Base-by-base conservation (phyloP, 768 basidiomycete genomes). In the Kwoniella dendrophila region DNA sequence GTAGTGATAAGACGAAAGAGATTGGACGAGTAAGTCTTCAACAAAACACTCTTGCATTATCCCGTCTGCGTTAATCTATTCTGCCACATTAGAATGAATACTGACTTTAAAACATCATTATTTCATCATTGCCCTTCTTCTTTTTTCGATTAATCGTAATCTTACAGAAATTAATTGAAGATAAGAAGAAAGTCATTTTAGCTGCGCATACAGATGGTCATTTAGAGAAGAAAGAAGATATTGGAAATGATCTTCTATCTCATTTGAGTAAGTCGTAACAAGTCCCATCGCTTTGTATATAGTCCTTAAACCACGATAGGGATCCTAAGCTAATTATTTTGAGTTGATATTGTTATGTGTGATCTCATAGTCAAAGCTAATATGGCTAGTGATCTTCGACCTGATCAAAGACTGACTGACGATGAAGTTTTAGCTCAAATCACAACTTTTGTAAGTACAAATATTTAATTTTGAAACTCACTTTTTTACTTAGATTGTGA, bases 311-410 rank as follows among this genome's bases (percentile, higher is more conserved):
- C 12, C 12, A 27, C 7, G 14, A 22, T 4, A 29, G 27, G 6
- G 41, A 43, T 11, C 18, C 18, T 11, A n/a, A n/a, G n/a, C n/a
- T n/a, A n/a, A n/a, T n/a, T n/a, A n/a, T n/a, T n/a, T 43, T 20
- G 41, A 43, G 41, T 14, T 10, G 6, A 43, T n/a, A n/a, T n/a
- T n/a, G n/a, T n/a, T n/a, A n/a, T n/a, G n/a, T n/a, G n/a, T n/a
- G n/a, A n/a, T n/a, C n/a, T 18, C 24, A 41, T 63, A 95, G 93
- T 95, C 54, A 89, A 88, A 79, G 89, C 91, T 2, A 95, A 94
- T 76, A 72, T 86, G 61, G 86, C 90, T 1, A 84, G 80, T 12
- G 75, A 82, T 34, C 75, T 80, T 11, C 75, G 82, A 10, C 77
- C 80, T 0, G 82, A 81, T 0, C 89, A 92, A 32, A 81, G 88